Base-by-base conservation (phyloP, 352 stramenopile species). In the Pythium phragmitis region DNA sequence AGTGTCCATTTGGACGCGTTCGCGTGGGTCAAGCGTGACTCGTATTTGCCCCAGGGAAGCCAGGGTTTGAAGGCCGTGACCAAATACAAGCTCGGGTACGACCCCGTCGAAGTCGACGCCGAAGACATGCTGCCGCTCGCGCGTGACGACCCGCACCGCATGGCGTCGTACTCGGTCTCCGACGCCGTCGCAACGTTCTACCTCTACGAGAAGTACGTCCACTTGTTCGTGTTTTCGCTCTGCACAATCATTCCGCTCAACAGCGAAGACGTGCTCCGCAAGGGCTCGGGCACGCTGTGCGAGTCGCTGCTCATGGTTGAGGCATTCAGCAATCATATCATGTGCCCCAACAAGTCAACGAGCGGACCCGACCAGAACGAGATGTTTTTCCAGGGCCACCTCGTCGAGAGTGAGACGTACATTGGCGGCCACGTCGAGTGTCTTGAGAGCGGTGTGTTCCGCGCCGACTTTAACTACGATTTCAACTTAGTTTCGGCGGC, bases 101-200 rank as follows among this genome's bases (percentile, higher is more conserved):
- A 99, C 73, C 97, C 97, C 0, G 96, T 99, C 7, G 86, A 97
- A 67, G 96, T 99, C 7, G 96, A 99, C 68, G 96, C 98, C 0
- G 97, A 99, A 87, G 97, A 99, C 72, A 99, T 99, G 98, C 71
- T 99, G 23, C 76, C 83, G 3, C 89, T 98, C 59, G 98, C 98
- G 4, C 84, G 87, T 43, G 95, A 99, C 70, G 74, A 97, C 47
- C 97, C 98, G 11, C 76, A 94, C 21, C 92, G 99, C 63, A 99
- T 99, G 98, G 97, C 97, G 1, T 97, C 92, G 21, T 99, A 99
- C 79, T 99, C 96, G 17, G 98, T 99, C n/a, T 99, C 97, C 17
- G 97, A 99, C 81, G 98, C 98, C n/a, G 97, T 99, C 12, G 97
- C 97, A 2, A 99, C 98, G 0, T 99, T 99, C 73, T 99, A 99